Evolutionary conservation across 768 basidiomycete species (phyloP), one percentile per base, ranked within the genome.

Genomic region (Xanthoconium purpureum): DNA sequence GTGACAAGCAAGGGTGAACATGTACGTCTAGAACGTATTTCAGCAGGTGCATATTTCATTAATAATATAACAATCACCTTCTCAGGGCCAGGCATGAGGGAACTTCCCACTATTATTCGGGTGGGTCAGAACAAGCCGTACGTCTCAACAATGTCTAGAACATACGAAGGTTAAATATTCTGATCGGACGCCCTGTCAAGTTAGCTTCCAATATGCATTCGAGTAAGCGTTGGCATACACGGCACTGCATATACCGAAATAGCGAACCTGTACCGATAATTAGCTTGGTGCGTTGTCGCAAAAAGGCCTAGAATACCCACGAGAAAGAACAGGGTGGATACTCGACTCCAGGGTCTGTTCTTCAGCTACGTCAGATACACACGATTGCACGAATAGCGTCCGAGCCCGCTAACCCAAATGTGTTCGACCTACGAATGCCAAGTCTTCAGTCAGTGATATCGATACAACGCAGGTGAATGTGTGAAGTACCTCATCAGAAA

Each of bases 71-170:
- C 37, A 54, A n/a, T 46, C 32, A 63, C 62, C 32, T 55, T 38
- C 44, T 2, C 24, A 28, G 57, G 54, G 6, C 50, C 54, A 36
- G 62, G 44, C 10, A 63, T 28, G 20, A 63, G 53, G 10, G 58
- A 55, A 39, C 54, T 54, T 28, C 54, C 52, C 42, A 50, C 58
- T 63, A 11, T 28, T 1, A 20, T 38, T 42, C 15, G 13, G n/a
- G 10, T 14, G 18, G 6, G 40, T 64, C 18, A 63, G 45, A 15
- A 24, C 35, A 2, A 33, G 17, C 28, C 18, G 0, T 7, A 24
- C 30, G 1, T 29, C 10, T 29, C 3, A 14, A 36, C 24, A 24
- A 24, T 24, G 9, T 24, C 3, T 24, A 3, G n/a, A 32, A 53
- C 59, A 9, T 46, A 57, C 61, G 5, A 11, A 62, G 3, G 5